These are phyloP conservation scores for Ulota crispa DNA, from an alignment of 225 moss, liverwort and hornwort genomes.

Conservation along the genomic window DNA sequence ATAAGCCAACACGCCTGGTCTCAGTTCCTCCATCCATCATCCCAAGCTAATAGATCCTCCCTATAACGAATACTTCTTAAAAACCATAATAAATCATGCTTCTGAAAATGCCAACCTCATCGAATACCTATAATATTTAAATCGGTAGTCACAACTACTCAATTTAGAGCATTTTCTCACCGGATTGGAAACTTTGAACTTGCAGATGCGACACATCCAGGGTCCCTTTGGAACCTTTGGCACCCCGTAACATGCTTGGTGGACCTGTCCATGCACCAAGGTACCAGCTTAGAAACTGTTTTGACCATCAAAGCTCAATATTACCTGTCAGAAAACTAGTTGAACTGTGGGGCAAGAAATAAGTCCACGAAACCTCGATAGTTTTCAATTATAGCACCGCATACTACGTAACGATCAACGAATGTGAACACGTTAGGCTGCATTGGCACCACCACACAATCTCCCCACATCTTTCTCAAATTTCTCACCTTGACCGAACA, in stretches of 20 bases:
- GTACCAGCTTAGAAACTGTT: constrained; percentile 3
- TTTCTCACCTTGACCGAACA: constrained; percentile 92
- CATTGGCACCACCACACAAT: not conserved
- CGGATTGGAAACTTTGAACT: constrained; percentile 63
- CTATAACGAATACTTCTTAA: too few relatives aligned
- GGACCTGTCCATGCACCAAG: constrained; percentile 57
- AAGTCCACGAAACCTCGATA: constrained; percentile 3
- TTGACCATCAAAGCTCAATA: not conserved
- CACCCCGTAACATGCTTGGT: constrained; percentile 96
- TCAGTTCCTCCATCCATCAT: constrained; percentile 7
- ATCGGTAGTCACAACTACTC: not conserved
- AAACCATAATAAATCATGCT: not conserved
- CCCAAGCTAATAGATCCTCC: not conserved
- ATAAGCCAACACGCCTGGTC: not conserved
- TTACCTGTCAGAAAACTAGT: not conserved
- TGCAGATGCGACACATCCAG: constrained; percentile 94
- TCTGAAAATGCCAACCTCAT: not conserved
- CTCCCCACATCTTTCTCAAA: constrained; percentile 5
- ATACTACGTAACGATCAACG: not conserved
- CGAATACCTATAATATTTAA: not conserved
- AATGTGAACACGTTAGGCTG: not conserved
- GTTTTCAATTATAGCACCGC: not conserved
- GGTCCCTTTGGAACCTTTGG: constrained; percentile 78
- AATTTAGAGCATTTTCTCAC: constrained; percentile 25
- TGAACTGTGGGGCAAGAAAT: not conserved